These are phyloP conservation scores for Stagonosporopsis chrysanthemi DNA, from an alignment of 2,329 filamentous ascomycete genomes.

Conservation along the genomic window DNA sequence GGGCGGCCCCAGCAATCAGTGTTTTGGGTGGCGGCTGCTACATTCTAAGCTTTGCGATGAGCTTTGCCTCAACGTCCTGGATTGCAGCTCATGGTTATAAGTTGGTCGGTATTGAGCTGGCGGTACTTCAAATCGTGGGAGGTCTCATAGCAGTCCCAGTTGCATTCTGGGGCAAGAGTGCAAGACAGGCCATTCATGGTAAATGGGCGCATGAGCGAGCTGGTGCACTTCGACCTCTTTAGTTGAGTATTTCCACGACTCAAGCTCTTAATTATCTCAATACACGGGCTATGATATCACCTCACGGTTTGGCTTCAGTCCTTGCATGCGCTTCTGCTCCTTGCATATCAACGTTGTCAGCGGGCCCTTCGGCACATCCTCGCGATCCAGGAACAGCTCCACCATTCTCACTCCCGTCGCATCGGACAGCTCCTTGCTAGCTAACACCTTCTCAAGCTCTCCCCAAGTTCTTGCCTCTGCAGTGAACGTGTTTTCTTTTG, in stretches of 20 bases:
- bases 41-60: conserved; percentile 33
- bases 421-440: conserved; percentile 45
- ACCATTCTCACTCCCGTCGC: conserved; percentile 53
- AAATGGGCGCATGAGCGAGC: conserved; percentile 37
- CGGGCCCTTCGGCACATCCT: conserved; percentile 23
- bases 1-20: conserved; percentile 41
- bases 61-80: conserved; percentile 36
- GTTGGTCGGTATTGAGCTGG: conserved; percentile 45
- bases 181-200: conserved; percentile 38
- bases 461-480: conserved; percentile 54
- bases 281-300: conserved; percentile 2
- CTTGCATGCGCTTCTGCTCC: conserved; percentile 9
- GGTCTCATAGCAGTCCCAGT: conserved; percentile 38
- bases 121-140: conserved; percentile 44
- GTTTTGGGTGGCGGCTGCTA: conserved; percentile 37
- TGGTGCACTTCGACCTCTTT: conserved; percentile 40
- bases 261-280: no score
- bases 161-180: conserved; percentile 43
- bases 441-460: conserved; percentile 54
- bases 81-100: conserved; percentile 35
- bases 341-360: conserved; percentile 17
- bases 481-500: conserved; percentile 18
- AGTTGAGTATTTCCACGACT: neutral
- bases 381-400: conserved; percentile 51
- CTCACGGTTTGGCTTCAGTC: neutral